phyloP scores from a whole-genome alignment of 257 asterid genomes.

The Nyctanthes arbortristis region DNA sequence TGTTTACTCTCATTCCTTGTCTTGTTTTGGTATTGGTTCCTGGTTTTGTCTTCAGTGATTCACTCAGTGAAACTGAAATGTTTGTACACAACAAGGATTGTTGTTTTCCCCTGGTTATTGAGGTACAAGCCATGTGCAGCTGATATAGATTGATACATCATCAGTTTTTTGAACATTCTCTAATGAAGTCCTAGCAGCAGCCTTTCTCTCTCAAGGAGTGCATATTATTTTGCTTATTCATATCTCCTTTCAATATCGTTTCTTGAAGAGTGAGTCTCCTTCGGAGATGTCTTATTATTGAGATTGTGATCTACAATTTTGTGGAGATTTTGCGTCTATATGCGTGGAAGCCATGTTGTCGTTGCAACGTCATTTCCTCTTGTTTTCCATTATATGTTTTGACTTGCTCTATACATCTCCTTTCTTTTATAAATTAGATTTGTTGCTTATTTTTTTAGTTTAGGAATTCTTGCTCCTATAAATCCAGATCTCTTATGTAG shows the following conservation, averaged over 20 bases:
- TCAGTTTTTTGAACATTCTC: constrained; percentile 30
- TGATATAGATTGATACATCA: constrained; percentile 28
- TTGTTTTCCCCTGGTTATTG: constrained; percentile 29
- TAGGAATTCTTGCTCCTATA: no score
- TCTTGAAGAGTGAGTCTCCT: background rate
- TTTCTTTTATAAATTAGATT: no score
- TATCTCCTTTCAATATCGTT: background rate
- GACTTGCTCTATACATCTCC: background rate
- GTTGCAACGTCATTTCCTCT: constrained; percentile 8
- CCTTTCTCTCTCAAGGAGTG: constrained; percentile 10
- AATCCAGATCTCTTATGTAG: background rate
- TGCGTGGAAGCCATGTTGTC: background rate
- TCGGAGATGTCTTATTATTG: background rate
- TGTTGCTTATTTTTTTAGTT: constrained; percentile 4
- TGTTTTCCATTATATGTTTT: background rate
- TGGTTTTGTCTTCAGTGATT: constrained; percentile 31
- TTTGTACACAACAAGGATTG: constrained; percentile 14
- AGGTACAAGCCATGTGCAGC: constrained; percentile 31
- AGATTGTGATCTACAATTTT: background rate
- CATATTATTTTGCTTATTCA: constrained; percentile 20
- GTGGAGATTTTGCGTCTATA: background rate
- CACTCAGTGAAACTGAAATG: constrained; percentile 29
- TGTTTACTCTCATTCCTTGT: constrained; percentile 19
- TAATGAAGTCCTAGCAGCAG: constrained; percentile 12
- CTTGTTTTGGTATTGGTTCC: constrained; percentile 16